Conservation (phyloP, 163 green algal genomes). For the Scenedesmus sp. region DNA sequence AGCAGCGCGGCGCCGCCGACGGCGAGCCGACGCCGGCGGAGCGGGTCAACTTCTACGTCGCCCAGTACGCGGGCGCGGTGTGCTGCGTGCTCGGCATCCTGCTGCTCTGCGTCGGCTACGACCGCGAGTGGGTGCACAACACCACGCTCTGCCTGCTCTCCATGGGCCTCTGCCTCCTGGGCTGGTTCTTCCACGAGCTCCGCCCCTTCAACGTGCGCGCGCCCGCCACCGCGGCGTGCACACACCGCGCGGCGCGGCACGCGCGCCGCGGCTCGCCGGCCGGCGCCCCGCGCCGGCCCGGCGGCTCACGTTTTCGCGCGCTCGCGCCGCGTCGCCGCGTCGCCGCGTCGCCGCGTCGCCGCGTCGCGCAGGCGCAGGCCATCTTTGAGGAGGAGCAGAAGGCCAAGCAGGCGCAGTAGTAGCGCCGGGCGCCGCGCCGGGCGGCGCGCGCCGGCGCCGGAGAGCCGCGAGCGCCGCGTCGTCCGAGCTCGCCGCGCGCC, state of each 20-base stretch:
- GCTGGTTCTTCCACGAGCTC: conserved; percentile 42
- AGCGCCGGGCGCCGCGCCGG: no score
- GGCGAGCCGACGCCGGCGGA: background rate
- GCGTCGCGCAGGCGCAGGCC: conserved; percentile 17
- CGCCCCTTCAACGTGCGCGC: conserved; percentile 44
- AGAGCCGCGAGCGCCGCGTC: no score
- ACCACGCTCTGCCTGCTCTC: conserved; percentile 22
- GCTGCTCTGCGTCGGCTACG: conserved; percentile 36
- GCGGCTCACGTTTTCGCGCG: background rate
- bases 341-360: no score
- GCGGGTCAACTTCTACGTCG: conserved; percentile 5
- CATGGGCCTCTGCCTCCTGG: conserved; percentile 31
- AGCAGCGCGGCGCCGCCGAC: background rate
- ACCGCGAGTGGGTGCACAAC: conserved; percentile 46
- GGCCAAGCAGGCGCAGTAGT: conserved; percentile 9
- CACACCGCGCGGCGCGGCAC: background rate
- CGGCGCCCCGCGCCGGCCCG: background rate
- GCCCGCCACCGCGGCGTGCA: background rate
- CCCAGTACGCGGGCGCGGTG: conserved; percentile 17
- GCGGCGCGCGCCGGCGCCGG: no score
- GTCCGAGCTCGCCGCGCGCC: no score
- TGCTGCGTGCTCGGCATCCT: conserved; percentile 1
- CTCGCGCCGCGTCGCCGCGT: background rate
- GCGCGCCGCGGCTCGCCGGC: background rate
- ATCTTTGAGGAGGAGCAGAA: conserved; percentile 15